Conservation (phyloP, 2,329 filamentous ascomycete genomes). For the Scedosporium dehoogii region DNA sequence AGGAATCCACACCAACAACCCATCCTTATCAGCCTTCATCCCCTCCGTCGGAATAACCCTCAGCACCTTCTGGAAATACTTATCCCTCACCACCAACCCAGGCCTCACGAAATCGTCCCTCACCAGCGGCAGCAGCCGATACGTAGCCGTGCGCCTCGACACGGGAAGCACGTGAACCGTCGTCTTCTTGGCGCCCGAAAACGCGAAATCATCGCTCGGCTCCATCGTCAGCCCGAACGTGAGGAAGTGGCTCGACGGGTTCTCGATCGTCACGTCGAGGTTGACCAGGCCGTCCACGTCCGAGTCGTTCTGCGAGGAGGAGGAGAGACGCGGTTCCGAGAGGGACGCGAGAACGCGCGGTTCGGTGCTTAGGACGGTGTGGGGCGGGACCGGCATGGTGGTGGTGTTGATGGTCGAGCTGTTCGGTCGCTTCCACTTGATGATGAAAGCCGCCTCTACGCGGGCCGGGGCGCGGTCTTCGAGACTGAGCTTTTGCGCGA, state of each 20-base stretch:
- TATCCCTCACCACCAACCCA: conserved; percentile 68
- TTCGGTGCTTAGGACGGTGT: conserved; percentile 72
- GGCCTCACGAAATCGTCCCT: conserved; percentile 61
- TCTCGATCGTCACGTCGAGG: conserved; percentile 65
- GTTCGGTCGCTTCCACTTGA: conserved; percentile 62
- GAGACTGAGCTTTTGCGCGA: conserved; percentile 64
- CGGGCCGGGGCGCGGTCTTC: conserved; percentile 72
- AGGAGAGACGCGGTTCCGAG: conserved; percentile 27
- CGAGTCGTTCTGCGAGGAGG: conserved; percentile 10
- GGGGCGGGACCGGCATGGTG: conserved; percentile 65
- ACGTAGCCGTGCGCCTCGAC: conserved; percentile 63
- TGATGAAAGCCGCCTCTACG: conserved; percentile 63
- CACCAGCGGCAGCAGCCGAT: conserved; percentile 60
- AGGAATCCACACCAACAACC: conserved; percentile 52
- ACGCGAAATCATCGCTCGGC: conserved; percentile 83
- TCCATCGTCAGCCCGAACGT: conserved; percentile 92
- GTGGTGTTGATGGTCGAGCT: conserved; percentile 44
- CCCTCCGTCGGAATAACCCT: conserved; percentile 71
- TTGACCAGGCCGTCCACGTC: conserved; percentile 27
- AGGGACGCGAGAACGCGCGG: conserved; percentile 68
- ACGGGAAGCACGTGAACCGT: conserved; percentile 75
- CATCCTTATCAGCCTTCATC: conserved; percentile 55
- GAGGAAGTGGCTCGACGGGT: conserved; percentile 87
- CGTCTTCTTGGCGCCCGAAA: conserved; percentile 76
- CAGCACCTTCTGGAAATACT: conserved; percentile 87